phyloP scores from a whole-genome alignment of 805 yeast species.

The Candida piceae region DNA sequence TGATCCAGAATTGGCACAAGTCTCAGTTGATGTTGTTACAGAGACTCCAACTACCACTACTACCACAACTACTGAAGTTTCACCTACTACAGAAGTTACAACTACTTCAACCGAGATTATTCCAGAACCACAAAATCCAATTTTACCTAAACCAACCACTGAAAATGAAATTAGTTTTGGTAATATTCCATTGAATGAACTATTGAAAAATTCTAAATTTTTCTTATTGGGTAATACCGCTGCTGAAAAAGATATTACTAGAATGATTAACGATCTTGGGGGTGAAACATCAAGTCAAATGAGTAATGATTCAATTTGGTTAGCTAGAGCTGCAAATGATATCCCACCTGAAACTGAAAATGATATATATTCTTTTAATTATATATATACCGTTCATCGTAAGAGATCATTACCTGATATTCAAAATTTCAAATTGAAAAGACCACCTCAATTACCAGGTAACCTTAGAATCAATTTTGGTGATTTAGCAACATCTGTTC shows the following conservation, averaged over 20 bases:
- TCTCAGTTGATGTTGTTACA: neutral
- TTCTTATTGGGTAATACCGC: conserved; percentile 13
- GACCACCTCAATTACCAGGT: conserved; percentile 20
- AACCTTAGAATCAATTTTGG: conserved; percentile 22
- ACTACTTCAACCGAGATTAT: no score
- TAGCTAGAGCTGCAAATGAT: conserved; percentile 17
- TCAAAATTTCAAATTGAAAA: conserved; percentile 17
- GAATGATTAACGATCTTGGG: conserved; percentile 20
- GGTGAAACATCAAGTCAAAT: conserved; percentile 15
- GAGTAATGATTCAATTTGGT: conserved; percentile 8
- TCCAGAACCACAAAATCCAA: no score
- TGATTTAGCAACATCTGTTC: conserved; percentile 12
- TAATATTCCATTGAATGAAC: neutral
- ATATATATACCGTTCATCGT: conserved; percentile 19
- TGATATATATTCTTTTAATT: conserved; percentile 20
- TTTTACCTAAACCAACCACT: neutral
- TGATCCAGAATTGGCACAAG: neutral
- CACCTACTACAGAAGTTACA: no score
- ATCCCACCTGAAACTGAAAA: conserved; percentile 8
- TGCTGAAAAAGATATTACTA: conserved; percentile 12
- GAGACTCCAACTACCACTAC: neutral
- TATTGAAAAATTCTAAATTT: conserved; percentile 6
- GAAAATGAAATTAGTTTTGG: neutral
- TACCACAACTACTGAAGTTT: neutral
- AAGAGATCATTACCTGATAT: conserved; percentile 13